Percentiles rank a stretch among this genome's conserved stretches.
Conservation (phyloP, 177 flowering plant genomes). For the Vitis hybrid region DNA sequence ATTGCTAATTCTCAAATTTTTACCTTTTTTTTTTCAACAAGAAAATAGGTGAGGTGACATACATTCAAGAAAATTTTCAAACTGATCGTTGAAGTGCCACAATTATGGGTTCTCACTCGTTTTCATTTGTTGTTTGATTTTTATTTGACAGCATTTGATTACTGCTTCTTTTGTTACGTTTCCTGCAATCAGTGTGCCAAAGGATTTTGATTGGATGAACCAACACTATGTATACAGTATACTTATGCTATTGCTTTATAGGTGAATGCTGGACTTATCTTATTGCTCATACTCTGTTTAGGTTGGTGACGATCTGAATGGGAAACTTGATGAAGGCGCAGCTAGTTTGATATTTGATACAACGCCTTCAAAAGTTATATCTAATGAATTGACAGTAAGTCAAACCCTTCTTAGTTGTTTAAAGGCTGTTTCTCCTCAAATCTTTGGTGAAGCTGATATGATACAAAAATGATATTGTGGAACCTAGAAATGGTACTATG, state of each 20-base stretch:
- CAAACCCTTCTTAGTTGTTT: not conserved
- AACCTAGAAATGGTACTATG: not conserved
- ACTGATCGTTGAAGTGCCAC: too few relatives aligned
- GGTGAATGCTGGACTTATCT: not conserved
- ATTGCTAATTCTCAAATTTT: too few relatives aligned
- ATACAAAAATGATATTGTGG: not conserved
- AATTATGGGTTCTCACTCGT: not conserved
- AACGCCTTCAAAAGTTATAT: conserved; percentile 90
- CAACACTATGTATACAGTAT: not conserved
- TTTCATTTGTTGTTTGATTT: not conserved
- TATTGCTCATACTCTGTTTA: conserved; percentile 22
- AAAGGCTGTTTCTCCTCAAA: not conserved
- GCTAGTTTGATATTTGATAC: conserved; percentile 74
- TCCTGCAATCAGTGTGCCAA: not conserved
- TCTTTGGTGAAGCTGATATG: not conserved
- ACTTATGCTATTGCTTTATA: not conserved
- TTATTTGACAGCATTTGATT: not conserved
- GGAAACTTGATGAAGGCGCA: conserved; percentile 79
- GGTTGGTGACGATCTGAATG: conserved; percentile 65
- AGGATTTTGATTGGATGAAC: not conserved
- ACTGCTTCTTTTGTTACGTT: not conserved
- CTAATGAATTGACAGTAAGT: conserved; percentile 88
- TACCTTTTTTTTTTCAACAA: too few relatives aligned
- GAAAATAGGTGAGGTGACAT: too few relatives aligned
- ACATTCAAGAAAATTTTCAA: too few relatives aligned